Base-by-base conservation (phyloP, 2,329 filamentous ascomycete genomes). In the Fusarium sp. region DNA sequence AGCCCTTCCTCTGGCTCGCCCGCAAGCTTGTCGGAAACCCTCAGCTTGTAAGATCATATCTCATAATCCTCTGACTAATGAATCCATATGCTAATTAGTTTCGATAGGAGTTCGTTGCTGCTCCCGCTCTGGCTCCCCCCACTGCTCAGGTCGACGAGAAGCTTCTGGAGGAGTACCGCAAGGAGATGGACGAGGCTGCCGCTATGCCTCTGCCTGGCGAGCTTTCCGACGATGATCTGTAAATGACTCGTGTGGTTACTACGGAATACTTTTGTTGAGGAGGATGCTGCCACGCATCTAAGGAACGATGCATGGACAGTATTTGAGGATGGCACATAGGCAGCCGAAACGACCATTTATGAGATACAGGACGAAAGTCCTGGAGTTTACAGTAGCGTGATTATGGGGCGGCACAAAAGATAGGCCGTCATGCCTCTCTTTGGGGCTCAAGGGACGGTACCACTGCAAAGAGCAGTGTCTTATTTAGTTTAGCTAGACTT, bases 1-100 rank as follows among this genome's bases (percentile, higher is more conserved):
- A 98, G 91, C 95, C 95, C 73, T 98, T 99, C 93, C 92, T 98
- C 79, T 98, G 96, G 96, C 92, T 99, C 79, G 95, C 95, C 78
- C 92, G 96, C 84, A 99, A 99, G 91, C 91, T 99, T 65, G 95
- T 97, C 78, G 96, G 95, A 85, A 98, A 98, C 89, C 88, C 93
- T 79, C 66, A 72, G 52, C 72, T 78, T 52, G 69, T 73, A 70
- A 53, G 74, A 73, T 52, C 5, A 32, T 32, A 44, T 40, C 20
- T 26, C 48, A 50, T 12, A 9, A 11, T 26, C 17, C 23, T 17
- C 20, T 32, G 27, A 35, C n/a, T 7, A 8, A n/a, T 44, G 8
- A 33, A 50, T 23, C 20, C 7, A 23, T 42, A 61, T 49, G 45
- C 78, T 82, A 76, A 83, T 45, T 75, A 60, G 58, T 48, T 26